Percentiles rank a stretch among this genome's conserved stretches.
Conservation (phyloP, 2,329 filamentous ascomycete genomes). For the Bisporella sp. region DNA sequence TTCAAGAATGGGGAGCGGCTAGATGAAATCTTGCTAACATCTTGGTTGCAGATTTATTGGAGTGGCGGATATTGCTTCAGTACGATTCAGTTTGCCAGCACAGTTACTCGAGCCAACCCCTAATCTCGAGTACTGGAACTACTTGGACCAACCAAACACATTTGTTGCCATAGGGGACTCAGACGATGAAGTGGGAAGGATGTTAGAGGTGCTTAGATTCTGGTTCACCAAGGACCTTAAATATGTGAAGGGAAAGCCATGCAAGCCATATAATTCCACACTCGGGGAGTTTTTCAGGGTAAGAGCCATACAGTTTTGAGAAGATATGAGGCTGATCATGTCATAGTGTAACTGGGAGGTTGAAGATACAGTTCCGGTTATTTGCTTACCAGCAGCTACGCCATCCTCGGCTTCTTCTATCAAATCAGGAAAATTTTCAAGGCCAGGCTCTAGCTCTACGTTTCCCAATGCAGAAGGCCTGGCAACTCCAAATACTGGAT, state of each 20-base stretch:
- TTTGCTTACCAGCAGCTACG: slow-evolving; percentile 29
- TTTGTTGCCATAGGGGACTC: slow-evolving; percentile 81
- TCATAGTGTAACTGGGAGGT: slow-evolving; percentile 89
- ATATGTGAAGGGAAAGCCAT: slow-evolving; percentile 96
- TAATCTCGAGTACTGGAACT: slow-evolving; percentile 99
- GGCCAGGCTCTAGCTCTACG: slow-evolving; percentile 15
- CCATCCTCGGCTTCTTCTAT: slow-evolving; percentile 23
- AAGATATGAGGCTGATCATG: slow-evolving; percentile 7
- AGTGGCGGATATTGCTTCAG: slow-evolving; percentile 88
- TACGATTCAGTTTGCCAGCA: slow-evolving; percentile 91
- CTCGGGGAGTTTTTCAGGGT: slow-evolving; percentile 96
- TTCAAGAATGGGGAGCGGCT: too few relatives aligned
- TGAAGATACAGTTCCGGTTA: slow-evolving; percentile 65
- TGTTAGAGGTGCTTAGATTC: slow-evolving; percentile 90
- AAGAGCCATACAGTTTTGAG: slow-evolving; percentile 26
- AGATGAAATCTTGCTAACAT: slow-evolving; percentile 6
- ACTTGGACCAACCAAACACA: slow-evolving; percentile 88
- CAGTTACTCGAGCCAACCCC: slow-evolving; percentile 94
- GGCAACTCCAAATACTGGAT: slow-evolving; percentile 2
- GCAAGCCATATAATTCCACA: slow-evolving; percentile 98
- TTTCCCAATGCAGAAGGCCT: slow-evolving; percentile 6
- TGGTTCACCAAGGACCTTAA: slow-evolving; percentile 99
- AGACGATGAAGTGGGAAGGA: slow-evolving; percentile 83
- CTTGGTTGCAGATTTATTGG: slow-evolving; percentile 71
- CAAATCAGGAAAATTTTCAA: slow-evolving; percentile 19